phyloP scores from a whole-genome alignment of 2,329 filamentous ascomycete genomes.

The Phyllosticta paracitricarpa region DNA sequence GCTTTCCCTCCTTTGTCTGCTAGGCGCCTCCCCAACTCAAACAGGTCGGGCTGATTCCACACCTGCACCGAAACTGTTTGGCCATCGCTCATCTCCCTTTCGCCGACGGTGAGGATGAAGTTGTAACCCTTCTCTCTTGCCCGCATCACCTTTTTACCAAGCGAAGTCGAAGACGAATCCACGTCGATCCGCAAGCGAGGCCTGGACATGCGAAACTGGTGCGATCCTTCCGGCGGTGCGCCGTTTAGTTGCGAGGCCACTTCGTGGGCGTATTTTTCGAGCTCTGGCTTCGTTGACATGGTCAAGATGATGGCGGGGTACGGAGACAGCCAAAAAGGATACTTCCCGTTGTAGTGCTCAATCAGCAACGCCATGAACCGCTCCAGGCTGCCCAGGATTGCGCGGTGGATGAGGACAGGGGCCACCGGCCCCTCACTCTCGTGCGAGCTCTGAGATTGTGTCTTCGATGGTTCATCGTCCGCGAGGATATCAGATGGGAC shows the following conservation, averaged over 20 bases:
- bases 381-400: conserved; percentile 75
- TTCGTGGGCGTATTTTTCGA: conserved; percentile 40
- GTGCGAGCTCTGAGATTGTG: too few relatives aligned
- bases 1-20: background rate
- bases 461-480: too few relatives aligned
- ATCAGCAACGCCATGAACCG: conserved; percentile 77
- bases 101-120: conserved; percentile 62
- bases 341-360: conserved; percentile 69
- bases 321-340: conserved; percentile 84
- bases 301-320: conserved; percentile 66
- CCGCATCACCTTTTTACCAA: conserved; percentile 61
- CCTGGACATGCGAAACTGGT: conserved; percentile 39
- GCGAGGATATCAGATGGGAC: background rate
- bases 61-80: background rate
- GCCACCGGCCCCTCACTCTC: conserved; percentile 35
- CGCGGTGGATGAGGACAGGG: conserved; percentile 76
- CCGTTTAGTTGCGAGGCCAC: conserved; percentile 22
- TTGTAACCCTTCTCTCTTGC: conserved; percentile 66
- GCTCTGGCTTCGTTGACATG: conserved; percentile 47
- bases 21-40: background rate
- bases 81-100: conserved; percentile 19
- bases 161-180: conserved; percentile 51
- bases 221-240: conserved; percentile 20
- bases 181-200: conserved; percentile 53
- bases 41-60: conserved; percentile 4